phyloP scores from a whole-genome alignment of 1,284 basidiomycete genomes.

The Microbotryum scabiosae region DNA sequence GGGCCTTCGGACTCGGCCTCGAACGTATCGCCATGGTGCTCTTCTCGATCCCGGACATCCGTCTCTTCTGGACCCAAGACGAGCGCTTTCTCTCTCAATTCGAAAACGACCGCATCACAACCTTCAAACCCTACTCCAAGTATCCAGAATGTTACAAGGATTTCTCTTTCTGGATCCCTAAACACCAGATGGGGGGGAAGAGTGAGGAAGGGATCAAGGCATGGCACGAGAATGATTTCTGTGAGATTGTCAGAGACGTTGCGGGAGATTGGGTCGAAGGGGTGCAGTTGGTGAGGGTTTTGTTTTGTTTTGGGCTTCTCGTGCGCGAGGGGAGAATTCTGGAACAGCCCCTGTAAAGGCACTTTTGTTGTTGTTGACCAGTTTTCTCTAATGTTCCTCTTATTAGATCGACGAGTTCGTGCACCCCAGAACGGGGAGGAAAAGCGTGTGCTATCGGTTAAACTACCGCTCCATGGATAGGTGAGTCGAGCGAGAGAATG shows the following conservation, averaged over 20 bases:
- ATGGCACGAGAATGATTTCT: constrained; percentile 94
- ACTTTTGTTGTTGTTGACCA: background rate
- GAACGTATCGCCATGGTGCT: constrained; percentile 98
- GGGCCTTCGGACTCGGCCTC: constrained; percentile 96
- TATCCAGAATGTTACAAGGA: constrained; percentile 85
- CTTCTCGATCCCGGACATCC: constrained; percentile 94
- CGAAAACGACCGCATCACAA: constrained; percentile 58
- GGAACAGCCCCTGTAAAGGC: too few species aligned
- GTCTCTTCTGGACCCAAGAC: constrained; percentile 96
- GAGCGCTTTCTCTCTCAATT: constrained; percentile 84
- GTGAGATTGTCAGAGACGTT: constrained; percentile 83
- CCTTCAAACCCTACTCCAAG: constrained; percentile 80
- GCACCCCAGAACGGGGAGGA: constrained; percentile 76
- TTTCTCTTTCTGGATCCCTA: constrained; percentile 79
- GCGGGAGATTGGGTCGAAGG: constrained; percentile 88
- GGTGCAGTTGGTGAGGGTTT: constrained; percentile 71
- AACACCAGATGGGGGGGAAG: constrained; percentile 28
- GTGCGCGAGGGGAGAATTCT: too few species aligned
- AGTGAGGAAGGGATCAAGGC: background rate
- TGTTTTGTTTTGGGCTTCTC: constrained; percentile 3
- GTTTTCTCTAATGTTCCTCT: background rate
- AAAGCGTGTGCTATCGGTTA: constrained; percentile 79
- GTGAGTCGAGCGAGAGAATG: constrained; percentile 41
- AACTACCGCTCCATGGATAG: constrained; percentile 97
- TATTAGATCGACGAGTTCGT: constrained; percentile 78